Evolutionary conservation across 208 protist species (phyloP).

Genomic region (Trypanosomatidae sp.): DNA sequence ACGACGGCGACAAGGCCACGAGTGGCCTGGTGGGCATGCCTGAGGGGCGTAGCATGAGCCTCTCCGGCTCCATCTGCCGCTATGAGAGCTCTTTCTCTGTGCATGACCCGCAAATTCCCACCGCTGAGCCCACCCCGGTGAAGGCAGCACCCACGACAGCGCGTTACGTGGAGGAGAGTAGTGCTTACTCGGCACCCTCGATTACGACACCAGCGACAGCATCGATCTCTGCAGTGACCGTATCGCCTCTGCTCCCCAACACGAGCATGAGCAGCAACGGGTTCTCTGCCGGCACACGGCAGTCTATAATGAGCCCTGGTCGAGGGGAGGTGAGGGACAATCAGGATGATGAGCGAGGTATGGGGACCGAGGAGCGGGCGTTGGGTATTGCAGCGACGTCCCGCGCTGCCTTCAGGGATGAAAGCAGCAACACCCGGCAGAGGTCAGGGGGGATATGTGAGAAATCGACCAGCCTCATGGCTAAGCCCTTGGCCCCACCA

Average conservation of each 20-base stretch:
- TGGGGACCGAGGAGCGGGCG: neutral
- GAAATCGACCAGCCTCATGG: neutral
- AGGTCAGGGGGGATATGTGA: neutral
- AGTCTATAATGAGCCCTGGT: neutral
- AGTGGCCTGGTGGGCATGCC: constrained; percentile 5
- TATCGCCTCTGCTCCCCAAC: constrained; percentile 1
- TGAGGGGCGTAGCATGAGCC: neutral
- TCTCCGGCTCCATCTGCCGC: constrained; percentile 4
- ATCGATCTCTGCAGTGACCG: neutral
- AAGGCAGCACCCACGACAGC: constrained; percentile 30
- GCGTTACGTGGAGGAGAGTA: constrained; percentile 26
- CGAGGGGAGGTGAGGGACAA: too few species aligned
- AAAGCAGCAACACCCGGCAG: neutral
- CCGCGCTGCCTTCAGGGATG: neutral
- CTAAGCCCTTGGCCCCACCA: neutral
- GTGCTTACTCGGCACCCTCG: neutral
- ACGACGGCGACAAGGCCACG: neutral
- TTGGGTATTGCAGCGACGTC: too few species aligned
- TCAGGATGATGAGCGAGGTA: neutral
- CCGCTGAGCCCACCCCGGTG: constrained; percentile 43
- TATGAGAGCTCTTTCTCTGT: constrained; percentile 18
- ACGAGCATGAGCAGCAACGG: neutral
- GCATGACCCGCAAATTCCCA: constrained; percentile 32
- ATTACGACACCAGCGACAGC: neutral
- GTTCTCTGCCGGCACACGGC: neutral